A percentile compares a stretch with the other conserved stretches of the same genome.
These are phyloP conservation scores for Aureobasidium sp. DNA, from an alignment of 2,329 filamentous ascomycete species.

Conservation along the genomic window DNA sequence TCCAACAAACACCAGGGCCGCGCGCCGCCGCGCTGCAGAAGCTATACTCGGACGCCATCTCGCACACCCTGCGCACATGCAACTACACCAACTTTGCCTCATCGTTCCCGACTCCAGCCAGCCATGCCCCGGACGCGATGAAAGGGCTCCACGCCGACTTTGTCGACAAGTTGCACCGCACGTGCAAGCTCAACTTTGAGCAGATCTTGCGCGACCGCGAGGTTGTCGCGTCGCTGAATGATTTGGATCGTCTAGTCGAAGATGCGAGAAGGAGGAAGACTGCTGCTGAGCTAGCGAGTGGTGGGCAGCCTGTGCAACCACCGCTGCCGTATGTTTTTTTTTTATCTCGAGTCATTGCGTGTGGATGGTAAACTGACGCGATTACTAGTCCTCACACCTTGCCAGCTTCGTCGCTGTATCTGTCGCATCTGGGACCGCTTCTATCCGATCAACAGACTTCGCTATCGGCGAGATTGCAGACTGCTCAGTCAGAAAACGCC, in stretches of 20 bases:
- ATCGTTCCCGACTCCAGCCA: slow-evolving; percentile 57
- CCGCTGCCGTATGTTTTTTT: background rate
- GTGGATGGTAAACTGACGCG: background rate
- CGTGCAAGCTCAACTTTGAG: slow-evolving; percentile 55
- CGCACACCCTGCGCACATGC: slow-evolving; percentile 55
- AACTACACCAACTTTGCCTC: slow-evolving; percentile 55
- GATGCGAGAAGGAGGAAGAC: slow-evolving; percentile 51
- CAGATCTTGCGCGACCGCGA: slow-evolving; percentile 50
- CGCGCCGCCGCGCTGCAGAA: slow-evolving; percentile 55
- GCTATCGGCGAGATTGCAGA: slow-evolving; percentile 44
- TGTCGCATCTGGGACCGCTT: slow-evolving; percentile 54
- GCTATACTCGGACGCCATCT: slow-evolving; percentile 53
- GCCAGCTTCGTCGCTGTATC: slow-evolving; percentile 49
- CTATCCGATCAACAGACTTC: slow-evolving; percentile 44
- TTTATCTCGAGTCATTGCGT: background rate
- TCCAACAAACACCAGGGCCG: slow-evolving; percentile 34
- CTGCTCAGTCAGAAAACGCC: slow-evolving; percentile 46
- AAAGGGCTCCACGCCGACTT: slow-evolving; percentile 51
- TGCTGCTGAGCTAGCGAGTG: slow-evolving; percentile 25
- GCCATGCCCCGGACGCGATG: slow-evolving; percentile 49
- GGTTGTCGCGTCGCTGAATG: slow-evolving; percentile 53
- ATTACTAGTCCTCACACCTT: slow-evolving; percentile 41
- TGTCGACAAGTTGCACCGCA: slow-evolving; percentile 51
- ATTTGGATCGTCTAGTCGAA: slow-evolving; percentile 52
- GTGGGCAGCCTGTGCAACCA: slow-evolving; percentile 23